Evolutionary conservation across 1,139 yeast species (phyloP).

Genomic region (Lodderomyces theae): DNA sequence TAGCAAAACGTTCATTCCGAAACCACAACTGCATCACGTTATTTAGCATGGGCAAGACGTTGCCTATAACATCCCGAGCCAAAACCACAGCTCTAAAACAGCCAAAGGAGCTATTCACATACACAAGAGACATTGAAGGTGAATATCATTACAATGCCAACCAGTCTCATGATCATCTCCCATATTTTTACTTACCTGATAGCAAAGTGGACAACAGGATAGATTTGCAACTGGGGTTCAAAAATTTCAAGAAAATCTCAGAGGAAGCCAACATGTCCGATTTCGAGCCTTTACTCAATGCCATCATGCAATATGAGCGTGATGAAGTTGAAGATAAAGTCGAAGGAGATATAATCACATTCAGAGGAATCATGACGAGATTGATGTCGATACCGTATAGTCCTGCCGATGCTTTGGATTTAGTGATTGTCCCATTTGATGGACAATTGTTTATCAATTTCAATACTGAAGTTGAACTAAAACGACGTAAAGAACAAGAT

Average conservation of each 20-base stretch:
- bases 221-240: conserved; percentile 65
- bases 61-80: conserved; percentile 49
- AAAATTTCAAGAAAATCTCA: conserved; percentile 55
- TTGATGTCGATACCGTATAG: conserved; percentile 62
- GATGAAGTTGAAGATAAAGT: conserved; percentile 22
- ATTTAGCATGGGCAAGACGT: conserved; percentile 28
- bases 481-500: conserved; percentile 25
- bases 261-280: conserved; percentile 53
- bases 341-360: conserved; percentile 65
- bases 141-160: conserved; percentile 43
- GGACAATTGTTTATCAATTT: conserved; percentile 82
- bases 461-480: conserved; percentile 44
- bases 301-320: conserved; percentile 57
- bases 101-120: conserved; percentile 69
- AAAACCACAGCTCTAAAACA: conserved; percentile 59
- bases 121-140: conserved; percentile 54
- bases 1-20: too few relatives aligned
- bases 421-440: conserved; percentile 65
- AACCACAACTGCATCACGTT: too few relatives aligned
- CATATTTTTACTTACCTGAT: conserved; percentile 79
- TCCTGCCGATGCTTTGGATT: conserved; percentile 53
- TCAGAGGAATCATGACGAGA: conserved; percentile 78
- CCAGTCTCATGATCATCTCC: conserved; percentile 43
- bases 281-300: conserved; percentile 55
- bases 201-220: conserved; percentile 46